Evolutionary conservation across 805 yeast species (phyloP), one percentile per base, ranked within the genome.

Genomic region (Yarrowia divulgata): DNA sequence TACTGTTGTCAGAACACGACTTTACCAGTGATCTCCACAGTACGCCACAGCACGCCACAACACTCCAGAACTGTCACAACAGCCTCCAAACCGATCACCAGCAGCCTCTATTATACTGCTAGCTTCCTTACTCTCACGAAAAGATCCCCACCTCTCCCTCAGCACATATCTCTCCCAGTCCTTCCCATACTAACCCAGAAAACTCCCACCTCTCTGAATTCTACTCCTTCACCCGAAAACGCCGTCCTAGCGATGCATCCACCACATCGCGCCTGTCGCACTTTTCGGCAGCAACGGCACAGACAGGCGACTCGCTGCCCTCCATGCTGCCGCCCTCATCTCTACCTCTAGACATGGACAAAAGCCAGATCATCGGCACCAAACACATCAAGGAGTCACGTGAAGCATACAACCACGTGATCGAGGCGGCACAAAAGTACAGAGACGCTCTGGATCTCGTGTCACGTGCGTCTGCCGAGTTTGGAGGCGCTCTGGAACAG

Each of bases 401-500:
- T 3, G 66, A 60, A 23, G 66, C 66, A 8, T 60, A 60, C 66
- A 45, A 60, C 14, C 66, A 43, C 42, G 66, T 60, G 66, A 42
- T 86, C 18, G 74, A 73, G 3, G 83, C 87, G 62, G 85, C 89
- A 12, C 78, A 76, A 32, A 74, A 79, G 68, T 83, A 88, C 77
- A 74, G 85, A 58, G 73, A 78, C 40, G 82, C 90, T 39, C 75
- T 89, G 73, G 67, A 77, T 49, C 73, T 75, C 57, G 80, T 87
- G 71, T 79, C 92, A 1, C 77, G 78, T 16, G 88, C 91, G 0
- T 89, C 95, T 8, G 87, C 88, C 32, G 88, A 86, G 64, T 85
- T 92, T 74, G 97, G 95, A 0, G 78, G 81, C 2, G 87, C 93
- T 1, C 79, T 92, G 68, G 95, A 90, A 74, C 83, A 81, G 52